These are phyloP conservation scores for Stevia rebaudiana DNA, from an alignment of 140 eudicot species.

Conservation along the genomic window DNA sequence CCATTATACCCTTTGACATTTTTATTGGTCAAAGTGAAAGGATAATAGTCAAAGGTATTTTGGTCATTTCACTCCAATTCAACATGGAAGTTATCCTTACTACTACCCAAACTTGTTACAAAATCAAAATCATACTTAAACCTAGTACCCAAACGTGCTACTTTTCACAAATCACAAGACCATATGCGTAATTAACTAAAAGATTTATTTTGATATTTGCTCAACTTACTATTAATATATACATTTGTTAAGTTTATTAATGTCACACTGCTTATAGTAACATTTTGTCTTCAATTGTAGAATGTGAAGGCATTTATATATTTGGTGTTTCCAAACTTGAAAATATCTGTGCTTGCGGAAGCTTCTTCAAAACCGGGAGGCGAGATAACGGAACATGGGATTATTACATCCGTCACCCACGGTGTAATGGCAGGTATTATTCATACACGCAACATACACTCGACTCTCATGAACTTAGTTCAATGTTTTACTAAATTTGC, in stretches of 20 bases:
- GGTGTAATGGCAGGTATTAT: slow-evolving; percentile 78
- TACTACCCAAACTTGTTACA: too few relatives aligned
- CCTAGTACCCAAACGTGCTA: too few relatives aligned
- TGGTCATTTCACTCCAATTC: too few relatives aligned
- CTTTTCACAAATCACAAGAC: too few relatives aligned
- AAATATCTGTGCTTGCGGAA: slow-evolving; percentile 42
- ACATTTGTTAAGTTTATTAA: neutral
- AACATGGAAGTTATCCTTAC: too few relatives aligned
- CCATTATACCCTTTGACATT: too few relatives aligned
- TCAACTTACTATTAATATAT: neutral
- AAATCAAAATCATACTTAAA: too few relatives aligned
- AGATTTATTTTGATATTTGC: neutral
- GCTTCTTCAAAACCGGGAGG: slow-evolving; percentile 34
- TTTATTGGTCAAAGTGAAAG: too few relatives aligned
- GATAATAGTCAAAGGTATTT: too few relatives aligned
- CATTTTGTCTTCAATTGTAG: slow-evolving; percentile 34
- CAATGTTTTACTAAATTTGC: neutral
- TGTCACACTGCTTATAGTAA: neutral
- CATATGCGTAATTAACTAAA: too few relatives aligned
- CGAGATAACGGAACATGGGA: slow-evolving; percentile 52
- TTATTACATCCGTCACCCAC: slow-evolving; percentile 74
- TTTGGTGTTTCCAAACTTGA: slow-evolving; percentile 66
- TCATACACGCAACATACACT: neutral
- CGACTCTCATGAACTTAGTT: neutral
- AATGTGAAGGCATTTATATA: slow-evolving; percentile 72